Conservation (phyloP, 2,329 filamentous ascomycete species). For the Balansia obtecta region DNA sequence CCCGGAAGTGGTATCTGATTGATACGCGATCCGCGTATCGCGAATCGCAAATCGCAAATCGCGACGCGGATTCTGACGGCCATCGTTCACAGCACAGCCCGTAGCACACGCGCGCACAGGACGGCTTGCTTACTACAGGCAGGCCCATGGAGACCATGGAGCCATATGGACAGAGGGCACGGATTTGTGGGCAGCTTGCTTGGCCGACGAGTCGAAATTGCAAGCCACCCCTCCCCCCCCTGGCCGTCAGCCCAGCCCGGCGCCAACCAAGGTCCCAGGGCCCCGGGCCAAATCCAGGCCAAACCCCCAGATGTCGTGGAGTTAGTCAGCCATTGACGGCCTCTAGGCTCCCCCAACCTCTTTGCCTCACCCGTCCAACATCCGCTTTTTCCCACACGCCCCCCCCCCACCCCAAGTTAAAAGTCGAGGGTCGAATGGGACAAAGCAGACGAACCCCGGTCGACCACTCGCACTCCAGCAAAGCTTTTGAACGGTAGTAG, state of each 20-base stretch:
- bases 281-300: constrained; percentile 1
- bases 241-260: neutral
- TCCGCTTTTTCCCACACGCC: neutral
- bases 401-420: neutral
- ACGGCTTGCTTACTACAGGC: neutral
- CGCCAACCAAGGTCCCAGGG: neutral
- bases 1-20: neutral
- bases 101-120: neutral
- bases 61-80: neutral
- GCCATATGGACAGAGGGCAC: neutral
- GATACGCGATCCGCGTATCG: neutral
- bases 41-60: too few species aligned
- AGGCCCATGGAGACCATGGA: too few species aligned
- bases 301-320: constrained; percentile 1
- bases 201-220: neutral
- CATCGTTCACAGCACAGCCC: neutral
- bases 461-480: neutral
- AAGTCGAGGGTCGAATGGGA: neutral
- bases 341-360: neutral
- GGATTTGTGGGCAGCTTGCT: neutral
- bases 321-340: neutral
- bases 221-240: neutral
- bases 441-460: neutral
- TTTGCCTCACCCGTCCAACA: neutral
- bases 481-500: neutral